Evolutionary conservation across 2,329 filamentous ascomycete genomes (phyloP).

Genomic region (Tolypocladium nubicola): DNA sequence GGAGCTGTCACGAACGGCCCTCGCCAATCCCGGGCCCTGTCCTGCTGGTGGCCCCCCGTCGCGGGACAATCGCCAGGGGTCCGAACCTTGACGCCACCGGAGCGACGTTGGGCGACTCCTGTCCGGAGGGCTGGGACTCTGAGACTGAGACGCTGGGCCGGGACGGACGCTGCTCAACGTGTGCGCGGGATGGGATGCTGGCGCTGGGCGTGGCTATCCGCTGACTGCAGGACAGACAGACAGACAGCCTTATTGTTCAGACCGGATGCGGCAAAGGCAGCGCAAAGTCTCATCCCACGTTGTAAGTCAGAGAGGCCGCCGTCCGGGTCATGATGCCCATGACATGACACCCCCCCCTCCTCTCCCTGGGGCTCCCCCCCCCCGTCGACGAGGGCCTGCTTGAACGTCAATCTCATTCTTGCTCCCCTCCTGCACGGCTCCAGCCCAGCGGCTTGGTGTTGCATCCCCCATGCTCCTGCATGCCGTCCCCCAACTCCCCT

Average conservation of each 20-base stretch:
- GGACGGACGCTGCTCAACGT: neutral
- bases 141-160: no score
- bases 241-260: neutral
- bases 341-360: no score
- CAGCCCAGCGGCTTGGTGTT: constrained; percentile 3
- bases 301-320: neutral
- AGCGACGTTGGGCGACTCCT: neutral
- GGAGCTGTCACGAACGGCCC: neutral
- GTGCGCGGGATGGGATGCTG: neutral
- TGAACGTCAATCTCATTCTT: neutral
- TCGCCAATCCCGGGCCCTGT: neutral
- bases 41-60: neutral
- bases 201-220: neutral
- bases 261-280: no score
- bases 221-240: neutral
- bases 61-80: neutral
- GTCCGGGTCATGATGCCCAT: neutral
- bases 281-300: neutral
- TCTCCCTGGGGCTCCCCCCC: no score
- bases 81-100: neutral
- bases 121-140: neutral
- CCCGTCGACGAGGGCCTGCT: neutral
- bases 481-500: neutral
- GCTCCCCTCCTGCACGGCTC: neutral
- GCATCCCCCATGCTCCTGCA: neutral